Conservation (phyloP, 2,329 filamentous ascomycete genomes). For the Penicillium sp. region DNA sequence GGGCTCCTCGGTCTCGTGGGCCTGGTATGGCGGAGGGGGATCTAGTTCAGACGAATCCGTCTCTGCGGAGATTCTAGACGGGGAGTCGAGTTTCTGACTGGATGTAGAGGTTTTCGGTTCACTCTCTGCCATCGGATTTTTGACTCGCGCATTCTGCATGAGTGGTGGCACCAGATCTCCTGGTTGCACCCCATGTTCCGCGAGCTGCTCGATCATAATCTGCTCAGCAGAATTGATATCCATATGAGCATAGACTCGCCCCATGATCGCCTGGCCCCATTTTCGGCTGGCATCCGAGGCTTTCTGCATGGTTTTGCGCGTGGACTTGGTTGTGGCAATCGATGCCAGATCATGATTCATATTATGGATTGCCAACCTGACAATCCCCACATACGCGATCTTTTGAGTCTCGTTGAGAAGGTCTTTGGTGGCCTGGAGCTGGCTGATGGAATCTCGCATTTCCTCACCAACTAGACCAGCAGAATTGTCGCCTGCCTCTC, state of each 20-base stretch:
- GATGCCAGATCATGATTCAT: slow-evolving; percentile 70
- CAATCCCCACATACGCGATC: slow-evolving; percentile 92
- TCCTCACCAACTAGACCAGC: slow-evolving; percentile 70
- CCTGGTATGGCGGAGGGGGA: slow-evolving; percentile 56
- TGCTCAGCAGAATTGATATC: slow-evolving; percentile 86
- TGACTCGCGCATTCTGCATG: slow-evolving; percentile 88
- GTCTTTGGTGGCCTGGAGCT: slow-evolving; percentile 95
- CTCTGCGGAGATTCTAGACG: slow-evolving; percentile 36
- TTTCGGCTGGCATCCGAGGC: slow-evolving; percentile 80
- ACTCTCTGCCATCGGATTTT: slow-evolving; percentile 77
- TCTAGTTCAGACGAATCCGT: slow-evolving; percentile 49
- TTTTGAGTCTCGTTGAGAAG: slow-evolving; percentile 92
- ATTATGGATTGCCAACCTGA: slow-evolving; percentile 73
- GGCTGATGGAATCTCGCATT: slow-evolving; percentile 77
- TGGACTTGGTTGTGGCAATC: slow-evolving; percentile 59
- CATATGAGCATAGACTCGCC: slow-evolving; percentile 92
- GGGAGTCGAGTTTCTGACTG: slow-evolving; percentile 24
- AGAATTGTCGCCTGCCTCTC: slow-evolving; percentile 65
- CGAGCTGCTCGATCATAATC: slow-evolving; percentile 97
- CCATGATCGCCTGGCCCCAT: slow-evolving; percentile 99
- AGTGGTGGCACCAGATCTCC: slow-evolving; percentile 79
- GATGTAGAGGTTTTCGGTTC: slow-evolving; percentile 42
- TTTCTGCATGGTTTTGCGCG: slow-evolving; percentile 69
- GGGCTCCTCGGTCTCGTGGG: slow-evolving; percentile 67
- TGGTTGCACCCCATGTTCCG: slow-evolving; percentile 85